Conservation (phyloP, 768 basidiomycete genomes). For the Termitomyces sp. region DNA sequence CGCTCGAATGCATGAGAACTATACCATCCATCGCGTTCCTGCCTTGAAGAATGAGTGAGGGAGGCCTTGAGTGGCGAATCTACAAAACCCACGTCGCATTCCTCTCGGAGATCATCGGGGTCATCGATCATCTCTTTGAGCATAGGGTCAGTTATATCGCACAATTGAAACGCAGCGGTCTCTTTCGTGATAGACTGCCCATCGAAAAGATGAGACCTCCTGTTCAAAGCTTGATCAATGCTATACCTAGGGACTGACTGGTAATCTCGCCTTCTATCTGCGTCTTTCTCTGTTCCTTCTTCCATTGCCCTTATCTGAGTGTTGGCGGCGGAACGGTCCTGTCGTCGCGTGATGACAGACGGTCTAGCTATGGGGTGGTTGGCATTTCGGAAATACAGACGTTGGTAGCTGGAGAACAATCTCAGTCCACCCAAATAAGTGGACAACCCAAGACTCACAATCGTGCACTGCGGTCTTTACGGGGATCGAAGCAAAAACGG, state of each 20-base stretch:
- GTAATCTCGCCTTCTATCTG: slow-evolving; percentile 40
- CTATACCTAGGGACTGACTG: slow-evolving; percentile 1
- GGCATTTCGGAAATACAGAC: slow-evolving; percentile 85
- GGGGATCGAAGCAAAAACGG: slow-evolving; percentile 85
- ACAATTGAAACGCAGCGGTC: slow-evolving; percentile 90
- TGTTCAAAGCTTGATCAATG: slow-evolving; percentile 16
- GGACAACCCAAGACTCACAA: slow-evolving; percentile 49
- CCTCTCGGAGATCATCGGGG: slow-evolving; percentile 59
- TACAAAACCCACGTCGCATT: slow-evolving; percentile 59
- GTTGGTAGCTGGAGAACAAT: slow-evolving; percentile 65
- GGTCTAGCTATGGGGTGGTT: slow-evolving; percentile 77
- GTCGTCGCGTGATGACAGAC: slow-evolving; percentile 66
- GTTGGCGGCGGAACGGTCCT: slow-evolving; percentile 44
- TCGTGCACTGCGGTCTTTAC: slow-evolving; percentile 63
- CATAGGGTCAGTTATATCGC: slow-evolving; percentile 87
- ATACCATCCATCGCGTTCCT: slow-evolving; percentile 93
- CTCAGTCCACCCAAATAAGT: slow-evolving; percentile 1
- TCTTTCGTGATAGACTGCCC: slow-evolving; percentile 75
- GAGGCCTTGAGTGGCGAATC: neutral
- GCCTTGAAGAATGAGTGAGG: neutral
- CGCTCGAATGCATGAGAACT: slow-evolving; percentile 68
- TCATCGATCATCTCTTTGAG: slow-evolving; percentile 77
- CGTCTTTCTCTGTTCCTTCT: slow-evolving; percentile 30
- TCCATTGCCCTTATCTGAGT: slow-evolving; percentile 34
- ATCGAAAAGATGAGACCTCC: slow-evolving; percentile 84